Evolutionary conservation across 179 eudicot species (phyloP), one percentile per base, ranked within the genome.

Genomic region (Pouteria campechiana): DNA sequence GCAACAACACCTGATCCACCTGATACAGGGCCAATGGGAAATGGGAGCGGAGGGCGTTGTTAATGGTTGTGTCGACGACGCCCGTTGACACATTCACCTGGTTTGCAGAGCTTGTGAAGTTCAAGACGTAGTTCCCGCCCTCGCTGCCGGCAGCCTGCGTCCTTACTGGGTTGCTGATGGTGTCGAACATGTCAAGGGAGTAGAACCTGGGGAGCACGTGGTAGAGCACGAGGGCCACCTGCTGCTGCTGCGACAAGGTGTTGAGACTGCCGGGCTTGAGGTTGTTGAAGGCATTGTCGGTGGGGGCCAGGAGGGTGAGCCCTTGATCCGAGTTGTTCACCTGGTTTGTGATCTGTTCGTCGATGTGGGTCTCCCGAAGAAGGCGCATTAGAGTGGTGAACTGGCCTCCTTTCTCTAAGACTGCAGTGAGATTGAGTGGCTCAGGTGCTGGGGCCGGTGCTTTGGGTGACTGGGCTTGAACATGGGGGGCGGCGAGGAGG

Each of bases 131-230:
- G 0, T 25, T 47, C 1, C 49, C 46, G 1, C 81, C 79, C 16
- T 73, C 65, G 11, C 70, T 63, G 17, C 87, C 92, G 15, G 65
- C 32, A 15, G 86, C 89, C 22, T 75, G 94, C 35, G 94, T 86
- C n/a, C 69, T 51, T 5, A 79, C 86, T 2, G 96, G 96, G 75
- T 86, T 86, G 57, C 79, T 72, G 12, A 64, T 73, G 0, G 93
- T 74, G 4, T 40, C 27, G 27, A 86, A 63, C 13, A 32, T 32
- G 7, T 48, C 34, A 2, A 74, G 43, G 21, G 32, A 28, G 67
- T 79, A 74, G 69, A 18, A 74, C 19, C 79, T 65, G 3, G 90
- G 83, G 13, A 80, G 46, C 10, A 76, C 58, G 48, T 86, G 96
- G 79, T 69, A 71, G 1, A 48, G 75, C 6, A 79, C 39, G 3